A percentile compares a stretch with the other conserved stretches of the same genome.
phyloP scores from a whole-genome alignment of 306 rosid species.

The Sechiopsis laciniata region DNA sequence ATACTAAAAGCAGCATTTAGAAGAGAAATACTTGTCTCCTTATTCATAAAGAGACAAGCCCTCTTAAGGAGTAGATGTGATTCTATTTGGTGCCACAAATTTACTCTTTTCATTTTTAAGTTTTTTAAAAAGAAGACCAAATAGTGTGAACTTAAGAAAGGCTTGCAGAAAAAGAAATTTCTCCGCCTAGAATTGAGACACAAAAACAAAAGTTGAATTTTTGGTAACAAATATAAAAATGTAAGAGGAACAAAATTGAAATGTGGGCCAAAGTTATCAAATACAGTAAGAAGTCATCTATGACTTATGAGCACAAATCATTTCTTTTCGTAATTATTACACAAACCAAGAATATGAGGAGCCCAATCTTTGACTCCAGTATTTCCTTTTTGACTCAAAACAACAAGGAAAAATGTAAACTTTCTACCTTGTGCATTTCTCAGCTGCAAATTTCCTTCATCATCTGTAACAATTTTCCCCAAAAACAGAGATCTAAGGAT shows the following conservation, averaged over 20 bases:
- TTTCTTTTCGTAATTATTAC: background rate
- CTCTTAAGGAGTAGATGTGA: too few relatives aligned
- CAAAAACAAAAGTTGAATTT: too few relatives aligned
- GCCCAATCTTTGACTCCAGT: background rate
- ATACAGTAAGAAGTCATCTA: too few relatives aligned
- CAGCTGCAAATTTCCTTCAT: background rate
- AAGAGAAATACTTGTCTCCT: too few relatives aligned
- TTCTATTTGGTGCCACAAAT: too few relatives aligned
- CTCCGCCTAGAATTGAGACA: too few relatives aligned
- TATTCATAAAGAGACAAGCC: too few relatives aligned
- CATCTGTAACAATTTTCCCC: background rate
- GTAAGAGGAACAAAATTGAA: background rate
- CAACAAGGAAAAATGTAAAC: background rate
- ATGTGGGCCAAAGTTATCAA: background rate
- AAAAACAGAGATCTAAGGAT: background rate
- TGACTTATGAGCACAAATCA: background rate
- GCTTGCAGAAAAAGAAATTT: too few relatives aligned
- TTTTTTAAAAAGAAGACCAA: too few relatives aligned
- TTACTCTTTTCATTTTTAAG: too few relatives aligned
- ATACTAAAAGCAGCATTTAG: too few relatives aligned
- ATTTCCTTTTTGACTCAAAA: background rate
- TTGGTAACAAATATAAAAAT: background rate
- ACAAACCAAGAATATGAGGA: background rate
- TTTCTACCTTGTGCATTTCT: background rate
- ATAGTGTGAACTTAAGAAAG: too few relatives aligned